phyloP scores from a whole-genome alignment of 164 flowering plant species.

The Kingdonia uniflora region DNA sequence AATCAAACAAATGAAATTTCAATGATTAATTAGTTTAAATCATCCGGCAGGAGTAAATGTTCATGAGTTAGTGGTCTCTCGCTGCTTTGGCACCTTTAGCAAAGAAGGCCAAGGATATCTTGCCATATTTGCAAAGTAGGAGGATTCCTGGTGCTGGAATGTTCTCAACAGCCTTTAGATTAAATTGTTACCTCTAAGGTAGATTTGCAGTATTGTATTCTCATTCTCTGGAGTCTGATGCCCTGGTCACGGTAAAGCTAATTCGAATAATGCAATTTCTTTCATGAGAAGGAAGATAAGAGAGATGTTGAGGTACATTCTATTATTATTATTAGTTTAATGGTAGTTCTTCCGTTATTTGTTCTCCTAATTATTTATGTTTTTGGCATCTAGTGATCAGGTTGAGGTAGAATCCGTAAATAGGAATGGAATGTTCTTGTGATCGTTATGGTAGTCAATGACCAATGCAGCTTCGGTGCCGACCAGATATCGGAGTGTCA shows the following conservation, averaged over 20 bases:
- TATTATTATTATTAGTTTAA: not conserved
- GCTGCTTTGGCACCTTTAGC: slow-evolving; percentile 81
- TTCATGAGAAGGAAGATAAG: slow-evolving; percentile 79
- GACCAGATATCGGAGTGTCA: slow-evolving; percentile 82
- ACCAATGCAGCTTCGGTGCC: slow-evolving; percentile 65
- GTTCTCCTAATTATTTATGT: no score
- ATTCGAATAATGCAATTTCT: slow-evolving; percentile 94
- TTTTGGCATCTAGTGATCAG: no score
- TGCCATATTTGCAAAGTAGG: slow-evolving; percentile 78
- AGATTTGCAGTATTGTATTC: slow-evolving; percentile 93
- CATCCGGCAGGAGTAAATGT: slow-evolving; percentile 59
- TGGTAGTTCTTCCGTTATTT: not conserved
- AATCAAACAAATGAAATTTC: no score
- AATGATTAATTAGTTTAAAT: slow-evolving; percentile 23
- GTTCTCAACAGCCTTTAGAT: slow-evolving; percentile 95
- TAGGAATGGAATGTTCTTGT: slow-evolving; percentile 92
- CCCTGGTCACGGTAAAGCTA: slow-evolving; percentile 89
- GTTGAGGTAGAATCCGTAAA: slow-evolving; percentile 94
- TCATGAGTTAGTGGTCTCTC: slow-evolving; percentile 74
- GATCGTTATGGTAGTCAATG: slow-evolving; percentile 81
- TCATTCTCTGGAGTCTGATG: no score
- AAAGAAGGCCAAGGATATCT: slow-evolving; percentile 82
- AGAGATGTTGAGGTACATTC: slow-evolving; percentile 92
- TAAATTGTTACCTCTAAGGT: slow-evolving; percentile 84
- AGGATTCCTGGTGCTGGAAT: slow-evolving; percentile 76